phyloP scores from a whole-genome alignment of 257 asterid species.

The Nicotiana sylvestris region DNA sequence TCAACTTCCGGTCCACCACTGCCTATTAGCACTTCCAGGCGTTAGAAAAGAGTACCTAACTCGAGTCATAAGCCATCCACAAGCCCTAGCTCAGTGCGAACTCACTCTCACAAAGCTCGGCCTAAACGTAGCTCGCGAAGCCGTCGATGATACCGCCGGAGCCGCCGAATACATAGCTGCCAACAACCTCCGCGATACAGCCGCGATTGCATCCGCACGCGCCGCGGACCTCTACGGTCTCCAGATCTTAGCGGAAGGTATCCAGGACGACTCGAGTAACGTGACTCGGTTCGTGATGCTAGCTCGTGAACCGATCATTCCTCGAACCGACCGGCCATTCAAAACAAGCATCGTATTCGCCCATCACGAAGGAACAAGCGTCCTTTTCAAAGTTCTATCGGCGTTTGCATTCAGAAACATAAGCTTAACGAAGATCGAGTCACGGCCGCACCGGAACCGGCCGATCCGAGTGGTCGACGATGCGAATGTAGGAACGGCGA shows the following conservation, averaged over 20 bases:
- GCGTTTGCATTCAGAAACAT: conserved; percentile 85
- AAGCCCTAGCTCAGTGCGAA: conserved; percentile 84
- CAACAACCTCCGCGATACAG: conserved; percentile 66
- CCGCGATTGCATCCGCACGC: conserved; percentile 83
- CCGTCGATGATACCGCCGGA: conserved; percentile 84
- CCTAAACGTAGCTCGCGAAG: conserved; percentile 60
- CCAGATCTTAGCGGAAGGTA: conserved; percentile 54
- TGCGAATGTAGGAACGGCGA: conserved; percentile 63
- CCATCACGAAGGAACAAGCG: conserved; percentile 72
- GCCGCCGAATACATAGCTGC: conserved; percentile 74
- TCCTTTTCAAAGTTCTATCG: conserved; percentile 70
- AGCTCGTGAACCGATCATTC: conserved; percentile 83
- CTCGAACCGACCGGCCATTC: conserved; percentile 81
- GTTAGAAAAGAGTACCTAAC: conserved; percentile 46
- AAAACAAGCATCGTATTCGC: conserved; percentile 90
- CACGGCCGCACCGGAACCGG: conserved; percentile 68
- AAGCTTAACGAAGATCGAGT: conserved; percentile 74
- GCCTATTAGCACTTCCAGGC: conserved; percentile 80
- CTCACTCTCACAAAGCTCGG: conserved; percentile 63
- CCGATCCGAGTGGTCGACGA: conserved; percentile 68
- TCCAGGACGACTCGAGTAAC: conserved; percentile 76
- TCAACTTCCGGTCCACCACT: conserved; percentile 84
- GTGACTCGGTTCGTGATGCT: conserved; percentile 87
- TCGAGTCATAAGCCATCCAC: conserved; percentile 87
- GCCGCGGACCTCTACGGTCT: conserved; percentile 82